These are phyloP conservation scores for Carex cristatella DNA, from an alignment of 176 grass and related monocot genomes.

Conservation along the genomic window DNA sequence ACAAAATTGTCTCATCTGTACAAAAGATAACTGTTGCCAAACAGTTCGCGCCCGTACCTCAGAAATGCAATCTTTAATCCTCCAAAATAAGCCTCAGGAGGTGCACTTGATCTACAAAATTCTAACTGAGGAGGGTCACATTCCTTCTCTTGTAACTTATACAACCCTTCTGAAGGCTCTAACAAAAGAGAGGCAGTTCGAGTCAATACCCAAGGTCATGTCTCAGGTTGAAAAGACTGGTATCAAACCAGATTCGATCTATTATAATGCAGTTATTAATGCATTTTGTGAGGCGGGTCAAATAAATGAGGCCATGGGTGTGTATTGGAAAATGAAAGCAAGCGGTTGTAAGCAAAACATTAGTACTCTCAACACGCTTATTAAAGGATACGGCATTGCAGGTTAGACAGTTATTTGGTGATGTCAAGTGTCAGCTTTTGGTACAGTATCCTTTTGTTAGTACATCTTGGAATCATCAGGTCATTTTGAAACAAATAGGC, in stretches of 20 bases:
- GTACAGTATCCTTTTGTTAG: neutral
- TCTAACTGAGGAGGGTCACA: conserved; percentile 63
- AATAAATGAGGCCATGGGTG: conserved; percentile 72
- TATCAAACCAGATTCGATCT: conserved; percentile 73
- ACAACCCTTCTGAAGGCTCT: conserved; percentile 58
- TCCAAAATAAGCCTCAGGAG: conserved; percentile 54
- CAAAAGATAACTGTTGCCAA: conserved; percentile 53
- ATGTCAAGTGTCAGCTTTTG: neutral
- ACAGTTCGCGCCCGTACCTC: conserved; percentile 48
- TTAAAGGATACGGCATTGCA: conserved; percentile 82
- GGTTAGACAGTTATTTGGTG: conserved; percentile 10
- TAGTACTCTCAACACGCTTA: conserved; percentile 92
- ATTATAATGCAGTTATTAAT: conserved; percentile 89
- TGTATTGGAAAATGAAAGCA: conserved; percentile 76
- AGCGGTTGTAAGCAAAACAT: conserved; percentile 50
- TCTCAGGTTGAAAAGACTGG: conserved; percentile 58
- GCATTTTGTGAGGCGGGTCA: conserved; percentile 66
- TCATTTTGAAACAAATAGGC: neutral
- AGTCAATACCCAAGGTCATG: conserved; percentile 58
- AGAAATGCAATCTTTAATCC: conserved; percentile 61
- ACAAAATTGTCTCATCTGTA: conserved; percentile 43
- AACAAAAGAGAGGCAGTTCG: conserved; percentile 61
- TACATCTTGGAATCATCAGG: neutral
- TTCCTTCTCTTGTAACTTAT: conserved; percentile 76
- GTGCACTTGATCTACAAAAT: conserved; percentile 41